Conservation (phyloP, 164 flowering plant species). For the Brasenia schreberi region DNA sequence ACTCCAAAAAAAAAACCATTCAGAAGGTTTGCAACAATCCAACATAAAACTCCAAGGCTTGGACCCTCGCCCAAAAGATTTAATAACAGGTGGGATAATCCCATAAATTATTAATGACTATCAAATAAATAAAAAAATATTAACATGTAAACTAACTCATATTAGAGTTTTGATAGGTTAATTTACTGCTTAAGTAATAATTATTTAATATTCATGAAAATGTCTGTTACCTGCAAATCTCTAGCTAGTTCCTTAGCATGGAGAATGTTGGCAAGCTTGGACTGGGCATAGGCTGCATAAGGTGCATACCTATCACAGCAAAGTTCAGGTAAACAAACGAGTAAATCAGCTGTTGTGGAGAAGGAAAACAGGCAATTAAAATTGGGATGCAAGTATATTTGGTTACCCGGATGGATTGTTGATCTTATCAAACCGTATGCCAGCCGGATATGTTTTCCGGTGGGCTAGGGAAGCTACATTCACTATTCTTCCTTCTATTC, state of each 20-base stretch:
- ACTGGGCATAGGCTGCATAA: conserved; percentile 40
- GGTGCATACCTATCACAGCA: conserved; percentile 27
- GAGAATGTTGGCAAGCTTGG: conserved; percentile 62
- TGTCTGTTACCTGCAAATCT: conserved; percentile 25
- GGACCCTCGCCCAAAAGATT: neutral
- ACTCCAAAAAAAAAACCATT: too few species aligned
- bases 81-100: neutral
- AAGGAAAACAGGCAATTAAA: too few species aligned
- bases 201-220: too few species aligned
- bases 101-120: too few species aligned
- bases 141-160: neutral
- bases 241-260: conserved; percentile 57
- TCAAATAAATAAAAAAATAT: too few species aligned
- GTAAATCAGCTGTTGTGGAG: neutral
- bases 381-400: too few species aligned
- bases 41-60: neutral
- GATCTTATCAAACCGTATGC: conserved; percentile 38
- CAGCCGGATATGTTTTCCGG: conserved; percentile 22
- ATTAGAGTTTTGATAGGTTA: neutral
- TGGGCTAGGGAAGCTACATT: conserved; percentile 54
- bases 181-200: neutral
- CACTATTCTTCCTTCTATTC: conserved; percentile 52
- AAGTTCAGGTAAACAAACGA: neutral
- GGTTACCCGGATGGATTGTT: conserved; percentile 35
- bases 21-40: too few species aligned